Conservation (phyloP, 2,329 filamentous ascomycete genomes). For the Talaromyces sp. region DNA sequence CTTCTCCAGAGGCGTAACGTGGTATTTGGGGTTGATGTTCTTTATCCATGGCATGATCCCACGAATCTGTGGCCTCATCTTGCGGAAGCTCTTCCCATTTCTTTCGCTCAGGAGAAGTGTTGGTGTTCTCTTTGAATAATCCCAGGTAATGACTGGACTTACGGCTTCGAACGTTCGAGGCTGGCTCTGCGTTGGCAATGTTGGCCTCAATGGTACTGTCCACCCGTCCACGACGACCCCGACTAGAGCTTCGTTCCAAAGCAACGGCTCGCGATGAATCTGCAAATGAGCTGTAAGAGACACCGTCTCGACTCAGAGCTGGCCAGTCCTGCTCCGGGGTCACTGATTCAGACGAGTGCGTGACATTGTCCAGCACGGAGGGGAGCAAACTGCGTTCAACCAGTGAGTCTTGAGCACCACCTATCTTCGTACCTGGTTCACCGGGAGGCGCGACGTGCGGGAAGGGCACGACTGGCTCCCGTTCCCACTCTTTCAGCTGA, state of each 20-base stretch:
- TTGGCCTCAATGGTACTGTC: constrained; percentile 68
- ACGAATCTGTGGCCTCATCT: constrained; percentile 28
- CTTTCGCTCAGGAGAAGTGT: constrained; percentile 56
- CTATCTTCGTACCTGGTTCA: constrained; percentile 25
- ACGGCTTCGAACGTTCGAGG: constrained; percentile 60
- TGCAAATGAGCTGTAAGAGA: constrained; percentile 26
- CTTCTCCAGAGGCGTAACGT: constrained; percentile 16
- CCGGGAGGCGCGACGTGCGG: constrained; percentile 27
- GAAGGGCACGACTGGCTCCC: constrained; percentile 21
- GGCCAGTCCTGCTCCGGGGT: constrained; percentile 25
- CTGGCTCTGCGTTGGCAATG: constrained; percentile 59
- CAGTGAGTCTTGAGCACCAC: constrained; percentile 20
- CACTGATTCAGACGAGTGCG: constrained; percentile 23
- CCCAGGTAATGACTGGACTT: constrained; percentile 69
- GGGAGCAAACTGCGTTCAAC: constrained; percentile 31
- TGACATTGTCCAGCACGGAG: constrained; percentile 32
- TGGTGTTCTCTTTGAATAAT: constrained; percentile 66
- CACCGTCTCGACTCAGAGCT: constrained; percentile 22
- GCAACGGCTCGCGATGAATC: constrained; percentile 25
- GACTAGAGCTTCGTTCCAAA: constrained; percentile 44
- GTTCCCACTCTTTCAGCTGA: constrained; percentile 25
- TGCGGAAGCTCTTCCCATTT: constrained; percentile 49
- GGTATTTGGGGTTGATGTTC: constrained; percentile 17
- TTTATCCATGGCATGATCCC: constrained; percentile 19
- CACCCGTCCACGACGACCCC: constrained; percentile 51